Base-by-base conservation (phyloP, 106 monocot species). In the Dendrobium nobile region DNA sequence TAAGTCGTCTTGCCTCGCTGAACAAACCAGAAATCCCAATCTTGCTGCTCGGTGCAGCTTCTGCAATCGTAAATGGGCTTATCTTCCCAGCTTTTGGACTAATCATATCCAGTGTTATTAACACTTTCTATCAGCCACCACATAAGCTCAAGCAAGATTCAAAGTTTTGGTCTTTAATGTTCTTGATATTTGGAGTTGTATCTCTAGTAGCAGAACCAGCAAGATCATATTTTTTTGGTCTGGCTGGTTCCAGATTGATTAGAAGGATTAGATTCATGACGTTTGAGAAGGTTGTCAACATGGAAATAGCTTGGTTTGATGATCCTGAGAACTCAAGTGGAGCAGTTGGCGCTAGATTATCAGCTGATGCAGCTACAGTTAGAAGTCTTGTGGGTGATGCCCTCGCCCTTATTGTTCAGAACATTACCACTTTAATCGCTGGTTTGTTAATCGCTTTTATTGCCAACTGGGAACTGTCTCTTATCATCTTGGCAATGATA, bases 291-390 rank as follows among this genome's bases (percentile, higher is more conserved):
- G 82, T 92, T 9, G 83, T 92, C 17, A 74, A 83, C 44, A 84
- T 85, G 84, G 92, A 93, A 42, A 80, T 93, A 4, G 83, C 55
- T 26, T 93, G 92, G 92, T 93, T 93, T 64, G 92, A 93, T 77
- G 78, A 84, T 0, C 64, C 85, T 64, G 20, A 27, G 28, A 87
- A 90, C 55, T 87, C 82, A 37, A 92, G 92, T 72, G 92, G 90
- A 37, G 81, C 81, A 51, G 80, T 90, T 48, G 90, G 89, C 0
- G 88, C 92, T 41, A 86, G 90, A 37, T 79, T 92, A 43, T 92
- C 90, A 9, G 77, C 82, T 9, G 89, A 91, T 83, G 92, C 94
- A 9, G 87, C 90, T 26, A 85, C 85, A 51, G 85, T 95, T 27
- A 83, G 92, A 31, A 43, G 92, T 47, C 88, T 94, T 20, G 92